Evolutionary conservation across 495 filamentous ascomycete genomes (phyloP).

Genomic region (Parathielavia hyrcaniae): DNA sequence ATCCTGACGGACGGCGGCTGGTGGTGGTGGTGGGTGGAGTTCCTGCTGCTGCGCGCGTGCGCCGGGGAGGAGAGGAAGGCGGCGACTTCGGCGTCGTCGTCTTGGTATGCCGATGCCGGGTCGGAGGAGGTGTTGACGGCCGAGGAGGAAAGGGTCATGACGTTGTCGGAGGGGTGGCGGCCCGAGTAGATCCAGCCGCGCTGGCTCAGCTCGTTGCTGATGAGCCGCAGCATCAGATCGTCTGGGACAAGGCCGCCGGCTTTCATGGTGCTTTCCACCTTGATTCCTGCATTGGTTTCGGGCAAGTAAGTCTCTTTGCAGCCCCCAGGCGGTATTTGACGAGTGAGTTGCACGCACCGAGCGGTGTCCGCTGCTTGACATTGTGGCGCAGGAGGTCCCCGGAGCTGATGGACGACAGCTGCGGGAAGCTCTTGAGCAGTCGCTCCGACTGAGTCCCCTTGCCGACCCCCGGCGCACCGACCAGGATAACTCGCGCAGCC

Average conservation of each 20-base stretch:
- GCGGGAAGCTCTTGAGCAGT: conserved; percentile 75
- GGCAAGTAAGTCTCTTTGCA: background rate
- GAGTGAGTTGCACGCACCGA: conserved; percentile 54
- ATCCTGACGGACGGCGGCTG: conserved; percentile 33
- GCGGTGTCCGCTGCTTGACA: conserved; percentile 76
- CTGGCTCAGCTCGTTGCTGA: conserved; percentile 74
- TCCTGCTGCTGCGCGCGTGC: conserved; percentile 27
- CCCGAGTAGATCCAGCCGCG: conserved; percentile 67
- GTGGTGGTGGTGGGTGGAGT: conserved; percentile 19
- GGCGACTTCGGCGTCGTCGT: conserved; percentile 31
- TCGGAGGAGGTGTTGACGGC: conserved; percentile 25
- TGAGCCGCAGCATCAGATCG: conserved; percentile 83
- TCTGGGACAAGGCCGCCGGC: conserved; percentile 80
- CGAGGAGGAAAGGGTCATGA: conserved; percentile 41
- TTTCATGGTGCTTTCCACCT: conserved; percentile 83
- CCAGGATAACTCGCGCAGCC: conserved; percentile 88
- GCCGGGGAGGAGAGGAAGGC: conserved; percentile 39
- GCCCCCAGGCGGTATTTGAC: background rate
- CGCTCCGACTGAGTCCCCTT: conserved; percentile 95
- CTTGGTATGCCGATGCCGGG: conserved; percentile 20
- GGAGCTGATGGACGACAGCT: conserved; percentile 86
- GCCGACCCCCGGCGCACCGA: conserved; percentile 86
- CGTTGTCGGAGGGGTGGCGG: conserved; percentile 29
- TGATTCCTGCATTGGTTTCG: conserved; percentile 55
- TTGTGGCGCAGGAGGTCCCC: conserved; percentile 88